These are phyloP conservation scores for Pestalotiopsis sp. DNA, from an alignment of 2,329 filamentous ascomycete genomes.

Conservation along the genomic window DNA sequence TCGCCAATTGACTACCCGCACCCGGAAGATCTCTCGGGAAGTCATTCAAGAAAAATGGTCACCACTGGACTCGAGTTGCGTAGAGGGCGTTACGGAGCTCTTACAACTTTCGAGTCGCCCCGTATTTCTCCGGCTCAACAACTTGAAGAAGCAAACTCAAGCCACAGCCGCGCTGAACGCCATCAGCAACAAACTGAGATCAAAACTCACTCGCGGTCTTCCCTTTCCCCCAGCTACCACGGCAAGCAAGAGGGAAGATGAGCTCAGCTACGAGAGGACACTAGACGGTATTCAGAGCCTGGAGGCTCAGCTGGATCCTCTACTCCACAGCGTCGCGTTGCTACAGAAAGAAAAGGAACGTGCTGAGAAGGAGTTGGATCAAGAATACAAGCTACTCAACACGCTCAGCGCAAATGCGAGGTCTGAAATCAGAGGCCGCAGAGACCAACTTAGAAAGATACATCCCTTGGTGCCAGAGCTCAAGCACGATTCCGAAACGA, in stretches of 20 bases:
- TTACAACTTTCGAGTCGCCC: conserved; percentile 63
- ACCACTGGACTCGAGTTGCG: conserved; percentile 55
- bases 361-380: conserved; percentile 58
- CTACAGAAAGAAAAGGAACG: conserved; percentile 60
- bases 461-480: conserved; percentile 51
- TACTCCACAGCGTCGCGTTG: conserved; percentile 64
- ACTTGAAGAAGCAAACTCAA: conserved; percentile 51
- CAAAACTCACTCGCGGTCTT: conserved; percentile 60
- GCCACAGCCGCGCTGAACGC: conserved; percentile 59
- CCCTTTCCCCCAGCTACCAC: conserved; percentile 64
- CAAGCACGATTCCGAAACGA: conserved; percentile 14
- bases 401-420: conserved; percentile 59
- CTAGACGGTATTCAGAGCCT: conserved; percentile 60
- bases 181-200: conserved; percentile 57
- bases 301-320: conserved; percentile 62
- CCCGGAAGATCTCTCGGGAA: conserved; percentile 59
- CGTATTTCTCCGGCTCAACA: conserved; percentile 59
- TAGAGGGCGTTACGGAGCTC: conserved; percentile 58
- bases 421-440: conserved; percentile 54
- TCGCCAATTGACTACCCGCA: conserved; percentile 53
- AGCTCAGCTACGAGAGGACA: conserved; percentile 69
- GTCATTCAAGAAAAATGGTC: conserved; percentile 72
- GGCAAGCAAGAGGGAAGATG: conserved; percentile 52
- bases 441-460: conserved; percentile 50
- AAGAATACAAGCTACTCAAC: conserved; percentile 54